phyloP scores from a whole-genome alignment of 2,329 filamentous ascomycete genomes.

The Phialocephala sp. region DNA sequence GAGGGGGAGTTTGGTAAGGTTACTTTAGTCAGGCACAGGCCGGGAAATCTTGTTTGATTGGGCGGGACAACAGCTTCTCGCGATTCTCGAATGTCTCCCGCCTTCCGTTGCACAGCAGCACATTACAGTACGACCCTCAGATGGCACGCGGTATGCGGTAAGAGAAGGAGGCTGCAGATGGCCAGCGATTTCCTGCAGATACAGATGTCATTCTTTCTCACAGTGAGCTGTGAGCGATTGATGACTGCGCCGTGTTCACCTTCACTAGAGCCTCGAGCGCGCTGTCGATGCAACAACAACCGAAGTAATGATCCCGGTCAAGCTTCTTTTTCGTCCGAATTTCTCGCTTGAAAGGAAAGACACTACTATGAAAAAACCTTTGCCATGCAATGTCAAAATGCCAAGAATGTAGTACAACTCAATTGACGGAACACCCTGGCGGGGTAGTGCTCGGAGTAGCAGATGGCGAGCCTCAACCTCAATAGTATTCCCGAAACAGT shows the following conservation, averaged over 20 bases:
- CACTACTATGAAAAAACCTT: not conserved
- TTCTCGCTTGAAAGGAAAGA: not conserved
- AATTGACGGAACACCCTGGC: not conserved
- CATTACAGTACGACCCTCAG: too few species aligned
- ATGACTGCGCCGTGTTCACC: not conserved
- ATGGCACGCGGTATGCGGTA: constrained; percentile 1
- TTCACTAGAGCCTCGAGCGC: too few species aligned
- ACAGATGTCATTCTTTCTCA: not conserved
- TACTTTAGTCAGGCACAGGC: constrained; percentile 9
- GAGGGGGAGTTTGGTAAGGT: not conserved
- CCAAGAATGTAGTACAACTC: not conserved
- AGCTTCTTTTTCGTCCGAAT: not conserved
- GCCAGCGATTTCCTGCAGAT: not conserved
- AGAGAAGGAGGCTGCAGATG: not conserved
- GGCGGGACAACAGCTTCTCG: not conserved
- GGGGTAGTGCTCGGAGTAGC: not conserved
- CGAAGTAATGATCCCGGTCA: not conserved
- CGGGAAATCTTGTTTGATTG: not conserved
- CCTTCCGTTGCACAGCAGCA: not conserved
- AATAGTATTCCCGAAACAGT: not conserved
- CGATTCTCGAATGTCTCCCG: not conserved
- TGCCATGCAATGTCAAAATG: not conserved
- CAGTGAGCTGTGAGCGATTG: not conserved
- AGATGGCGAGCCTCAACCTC: not conserved
- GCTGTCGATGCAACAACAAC: not conserved